Conservation (phyloP, 441 rosid genomes). For the Pelargonium fulgidum region DNA sequence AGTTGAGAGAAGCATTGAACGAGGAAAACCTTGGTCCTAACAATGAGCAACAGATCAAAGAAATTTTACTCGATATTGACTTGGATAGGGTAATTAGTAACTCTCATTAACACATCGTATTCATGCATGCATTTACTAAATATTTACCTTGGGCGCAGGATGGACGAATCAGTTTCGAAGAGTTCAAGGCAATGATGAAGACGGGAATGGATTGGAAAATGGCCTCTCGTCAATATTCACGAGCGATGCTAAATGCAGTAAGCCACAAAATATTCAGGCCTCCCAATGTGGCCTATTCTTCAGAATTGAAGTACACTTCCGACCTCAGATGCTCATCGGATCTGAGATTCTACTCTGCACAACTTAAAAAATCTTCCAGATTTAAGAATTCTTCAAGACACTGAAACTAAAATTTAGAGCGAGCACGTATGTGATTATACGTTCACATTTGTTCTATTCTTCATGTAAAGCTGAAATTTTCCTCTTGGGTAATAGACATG, state of each 20-base stretch:
- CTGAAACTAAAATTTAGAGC: no score
- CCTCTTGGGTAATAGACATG: no score
- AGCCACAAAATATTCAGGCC: constrained; percentile 23
- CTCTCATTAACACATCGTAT: no score
- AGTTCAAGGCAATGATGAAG: constrained; percentile 27
- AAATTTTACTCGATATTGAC: constrained; percentile 24
- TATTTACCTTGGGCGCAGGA: constrained; percentile 7
- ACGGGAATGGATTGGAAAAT: constrained; percentile 26
- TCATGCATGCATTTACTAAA: no score
- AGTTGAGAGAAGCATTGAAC: constrained; percentile 20
- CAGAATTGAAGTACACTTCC: not conserved
- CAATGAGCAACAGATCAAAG: constrained; percentile 17
- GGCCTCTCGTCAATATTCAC: constrained; percentile 24
- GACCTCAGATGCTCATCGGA: not conserved
- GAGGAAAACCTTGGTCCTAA: constrained; percentile 15
- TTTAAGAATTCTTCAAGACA: not conserved
- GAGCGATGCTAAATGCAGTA: constrained; percentile 21
- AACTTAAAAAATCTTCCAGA: not conserved
- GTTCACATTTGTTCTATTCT: no score
- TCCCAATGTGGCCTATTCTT: not conserved
- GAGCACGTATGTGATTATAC: no score
- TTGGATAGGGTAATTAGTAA: constrained; percentile 20
- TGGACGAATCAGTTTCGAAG: constrained; percentile 20
- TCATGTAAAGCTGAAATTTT: no score
- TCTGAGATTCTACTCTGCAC: not conserved